phyloP scores from a whole-genome alignment of 257 asterid species.

The Phtheirospermum japonicum region DNA sequence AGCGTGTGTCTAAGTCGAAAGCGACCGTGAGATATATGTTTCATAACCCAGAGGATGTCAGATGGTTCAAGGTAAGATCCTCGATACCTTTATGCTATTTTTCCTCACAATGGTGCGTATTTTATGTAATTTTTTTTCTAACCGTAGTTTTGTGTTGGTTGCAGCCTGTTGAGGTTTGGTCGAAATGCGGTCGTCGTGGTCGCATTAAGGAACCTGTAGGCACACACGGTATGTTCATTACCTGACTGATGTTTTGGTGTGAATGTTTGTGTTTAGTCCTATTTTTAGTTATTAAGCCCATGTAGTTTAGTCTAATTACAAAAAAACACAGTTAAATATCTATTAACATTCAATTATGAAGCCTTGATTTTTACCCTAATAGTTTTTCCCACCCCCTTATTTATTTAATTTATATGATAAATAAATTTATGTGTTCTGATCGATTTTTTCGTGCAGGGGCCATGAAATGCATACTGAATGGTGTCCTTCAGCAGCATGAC shows the following conservation, averaged over 20 bases:
- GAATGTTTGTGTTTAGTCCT: too few species aligned
- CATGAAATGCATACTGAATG: constrained; percentile 82
- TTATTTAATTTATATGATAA: too few species aligned
- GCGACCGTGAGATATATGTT: constrained; percentile 94
- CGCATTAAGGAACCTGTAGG: constrained; percentile 97
- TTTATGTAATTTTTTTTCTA: constrained; percentile 1
- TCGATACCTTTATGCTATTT: not conserved
- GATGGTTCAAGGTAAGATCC: constrained; percentile 87
- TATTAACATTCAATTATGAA: not conserved
- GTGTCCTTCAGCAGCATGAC: constrained; percentile 87
- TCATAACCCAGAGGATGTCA: constrained; percentile 94
- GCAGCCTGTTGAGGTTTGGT: constrained; percentile 95
- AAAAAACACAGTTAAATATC: not conserved
- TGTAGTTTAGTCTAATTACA: not conserved
- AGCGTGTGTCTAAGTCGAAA: constrained; percentile 83
- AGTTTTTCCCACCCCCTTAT: too few species aligned
- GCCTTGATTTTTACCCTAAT: not conserved
- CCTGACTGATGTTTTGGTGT: too few species aligned
- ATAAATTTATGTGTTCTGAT: not conserved
- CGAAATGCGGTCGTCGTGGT: constrained; percentile 94
- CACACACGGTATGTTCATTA: constrained; percentile 72
- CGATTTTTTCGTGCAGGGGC: constrained; percentile 51
- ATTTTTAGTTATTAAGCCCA: not conserved
- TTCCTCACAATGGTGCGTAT: not conserved
- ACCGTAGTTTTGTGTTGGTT: constrained; percentile 23